Evolutionary conservation across 495 filamentous ascomycete genomes (phyloP).

Genomic region (Jackrogersella multiformis): DNA sequence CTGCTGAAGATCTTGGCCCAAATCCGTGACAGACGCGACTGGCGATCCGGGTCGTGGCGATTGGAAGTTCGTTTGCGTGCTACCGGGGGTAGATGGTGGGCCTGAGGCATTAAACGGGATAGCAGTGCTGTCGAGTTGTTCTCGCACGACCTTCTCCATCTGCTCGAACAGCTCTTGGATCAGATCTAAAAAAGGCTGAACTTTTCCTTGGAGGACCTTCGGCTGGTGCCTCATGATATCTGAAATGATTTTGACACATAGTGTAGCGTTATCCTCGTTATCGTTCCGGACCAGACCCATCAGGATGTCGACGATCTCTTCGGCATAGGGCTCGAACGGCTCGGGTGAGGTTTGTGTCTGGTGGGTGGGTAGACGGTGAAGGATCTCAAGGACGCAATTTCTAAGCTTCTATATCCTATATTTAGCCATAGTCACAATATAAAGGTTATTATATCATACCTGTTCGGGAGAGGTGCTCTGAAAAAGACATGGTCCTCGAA

Average conservation of each 20-base stretch:
- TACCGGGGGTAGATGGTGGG: constrained; percentile 78
- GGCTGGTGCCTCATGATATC: constrained; percentile 93
- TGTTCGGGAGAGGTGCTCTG: constrained; percentile 87
- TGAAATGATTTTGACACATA: constrained; percentile 98
- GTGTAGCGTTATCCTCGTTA: constrained; percentile 97
- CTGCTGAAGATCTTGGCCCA: constrained; percentile 78
- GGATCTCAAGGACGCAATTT: constrained; percentile 90
- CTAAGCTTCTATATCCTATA: constrained; percentile 74
- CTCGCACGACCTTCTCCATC: constrained; percentile 90
- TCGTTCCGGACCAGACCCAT: constrained; percentile 88
- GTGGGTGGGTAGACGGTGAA: constrained; percentile 85
- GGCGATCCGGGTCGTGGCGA: constrained; percentile 92
- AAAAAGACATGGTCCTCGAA: constrained; percentile 90
- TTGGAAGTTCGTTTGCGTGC: constrained; percentile 72
- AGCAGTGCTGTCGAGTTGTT: constrained; percentile 84
- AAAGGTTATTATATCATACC: constrained; percentile 51
- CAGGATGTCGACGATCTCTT: constrained; percentile 84
- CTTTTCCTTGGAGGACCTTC: constrained; percentile 78
- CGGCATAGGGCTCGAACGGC: constrained; percentile 83
- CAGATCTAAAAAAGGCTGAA: constrained; percentile 88
- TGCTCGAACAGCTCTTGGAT: constrained; percentile 96
- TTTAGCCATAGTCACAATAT: constrained; percentile 30
- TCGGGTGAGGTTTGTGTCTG: constrained; percentile 70
- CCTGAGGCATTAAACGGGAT: constrained; percentile 65
- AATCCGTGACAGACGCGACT: constrained; percentile 77